These are phyloP conservation scores for Trichoderma sp. DNA, from an alignment of 2,329 filamentous ascomycete species.

Conservation along the genomic window DNA sequence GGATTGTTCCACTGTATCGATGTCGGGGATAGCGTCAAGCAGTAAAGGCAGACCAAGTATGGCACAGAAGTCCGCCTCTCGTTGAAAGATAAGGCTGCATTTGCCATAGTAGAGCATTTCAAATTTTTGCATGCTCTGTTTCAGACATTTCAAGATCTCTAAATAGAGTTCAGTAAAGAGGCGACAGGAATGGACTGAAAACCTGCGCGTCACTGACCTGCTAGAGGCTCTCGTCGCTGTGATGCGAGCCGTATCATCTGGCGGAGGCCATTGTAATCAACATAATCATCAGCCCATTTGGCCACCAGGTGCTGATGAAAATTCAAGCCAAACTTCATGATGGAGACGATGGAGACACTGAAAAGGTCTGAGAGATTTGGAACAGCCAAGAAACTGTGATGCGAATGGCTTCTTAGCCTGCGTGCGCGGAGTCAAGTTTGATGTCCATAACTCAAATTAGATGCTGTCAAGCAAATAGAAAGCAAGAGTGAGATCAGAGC, in stretches of 20 bases:
- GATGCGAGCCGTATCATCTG: slow-evolving; percentile 30
- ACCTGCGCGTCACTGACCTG: neutral
- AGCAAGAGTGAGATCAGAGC: neutral
- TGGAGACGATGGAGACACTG: neutral
- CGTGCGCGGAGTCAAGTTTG: neutral
- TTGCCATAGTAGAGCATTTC: neutral
- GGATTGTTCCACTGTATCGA: neutral
- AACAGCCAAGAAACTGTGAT: neutral
- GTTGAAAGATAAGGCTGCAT: neutral
- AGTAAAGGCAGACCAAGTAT: neutral
- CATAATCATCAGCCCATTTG: slow-evolving; percentile 37
- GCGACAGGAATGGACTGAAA: neutral
- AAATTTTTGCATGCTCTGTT: neutral
- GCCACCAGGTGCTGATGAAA: slow-evolving; percentile 35
- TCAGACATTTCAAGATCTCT: neutral
- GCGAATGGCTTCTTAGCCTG: neutral
- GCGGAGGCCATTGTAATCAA: slow-evolving; percentile 39
- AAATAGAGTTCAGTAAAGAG: neutral
- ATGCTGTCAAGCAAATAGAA: neutral
- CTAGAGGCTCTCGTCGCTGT: neutral
- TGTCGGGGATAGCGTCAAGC: neutral
- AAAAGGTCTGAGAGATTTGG: neutral
- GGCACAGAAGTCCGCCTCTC: neutral
- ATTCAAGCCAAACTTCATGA: slow-evolving; percentile 22
- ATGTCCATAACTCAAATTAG: neutral